Base-by-base conservation (phyloP, 345 rosid genomes). In the Noccaea caerulescens region DNA sequence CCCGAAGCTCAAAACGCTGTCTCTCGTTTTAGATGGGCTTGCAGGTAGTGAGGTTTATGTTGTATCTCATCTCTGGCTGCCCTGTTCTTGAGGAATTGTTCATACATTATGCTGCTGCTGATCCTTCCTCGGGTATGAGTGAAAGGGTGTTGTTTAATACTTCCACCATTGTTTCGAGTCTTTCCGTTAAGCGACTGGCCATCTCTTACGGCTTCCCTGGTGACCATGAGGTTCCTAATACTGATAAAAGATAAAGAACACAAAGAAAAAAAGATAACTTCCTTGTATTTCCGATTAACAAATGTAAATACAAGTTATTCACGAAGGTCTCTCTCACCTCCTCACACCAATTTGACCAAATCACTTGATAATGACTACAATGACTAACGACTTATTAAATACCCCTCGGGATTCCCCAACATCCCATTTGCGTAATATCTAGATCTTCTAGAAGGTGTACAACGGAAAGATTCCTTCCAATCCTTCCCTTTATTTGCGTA, bases 111-210 rank as follows among this genome's bases (percentile, higher is more conserved):
- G 18, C 6, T 30, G 11, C 30, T n/a, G 38, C 8, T 32, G 58
- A 54, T n/a, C 58, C 13, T 11, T 4, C 37, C 37, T 53, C 16
- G 8, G 37, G 4, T 53, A 3, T 13, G n/a, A 30, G 4, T 30
- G 13, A 37, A 14, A 6, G 7, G 33, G 16, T 3, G 37, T 2
- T 30, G 13, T 5, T 30, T n/a, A 52, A 0, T 52, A 8, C 9
- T 27, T 53, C 37, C 36, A 53, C 32, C 0, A 20, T 3, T 6
- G 52, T 70, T 3, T 49, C n/a, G 3, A 59, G n/a, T 50, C 50
- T 43, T 50, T 30, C 60, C 52, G 2, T 60, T 30, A 59, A 70
- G 43, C 57, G 58, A 4, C 12, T 70, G 20, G 49, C 6, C 32
- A 30, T 59, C 33, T 7, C 8, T 47, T 3, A 69, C 58, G 1